Evolutionary conservation across 148 eudicot genomes (phyloP), one percentile per base, ranked within the genome.

Genomic region (Vaccinium darrowii): DNA sequence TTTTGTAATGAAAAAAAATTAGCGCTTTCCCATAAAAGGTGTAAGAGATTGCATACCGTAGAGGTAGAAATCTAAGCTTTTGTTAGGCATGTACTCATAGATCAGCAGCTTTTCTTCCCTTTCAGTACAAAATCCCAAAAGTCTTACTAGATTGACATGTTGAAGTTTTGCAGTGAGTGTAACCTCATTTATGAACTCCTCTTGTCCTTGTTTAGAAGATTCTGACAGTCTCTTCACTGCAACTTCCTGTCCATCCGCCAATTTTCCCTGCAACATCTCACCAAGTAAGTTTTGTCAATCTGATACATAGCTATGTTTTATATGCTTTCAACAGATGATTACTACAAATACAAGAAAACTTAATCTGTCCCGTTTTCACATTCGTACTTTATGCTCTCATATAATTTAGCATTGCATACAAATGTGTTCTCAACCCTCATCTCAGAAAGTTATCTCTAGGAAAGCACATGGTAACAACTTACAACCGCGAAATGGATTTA

Each of bases 121-220:
- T 88, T 82, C 84, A 2, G 85, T 83, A 88, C 91, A 90, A 82
- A 86, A 88, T 52, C 92, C 91, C 78, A 87, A 43, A 54, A 90
- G 81, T 80, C 81, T 88, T 18, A 89, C 87, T 62, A 90, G 80
- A 53, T 90, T 90, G 62, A 90, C 87, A 82, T 90, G 92, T 72
- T 90, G 92, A 76, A 90, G 89, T 69, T 79, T 90, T 52, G 92
- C 84, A 14, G 90, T 86, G 54, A 90, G 88, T 78, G 89, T 23
- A 23, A 89, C 90, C 86, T 90, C 92, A 83, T 89, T 90, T 25
- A 86, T 81, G 75, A 88, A 89, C 86, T 88, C 91, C 75, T 88
- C 89, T 11, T 69, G 15, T 51, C 92, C 92, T 84, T 90, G 92
- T 21, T 52, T 87, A 27, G 92, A 88, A 52, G 84, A 56, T 51